phyloP scores from a whole-genome alignment of 202 grass and related monocot species.

The Tripidium arundinaceum region DNA sequence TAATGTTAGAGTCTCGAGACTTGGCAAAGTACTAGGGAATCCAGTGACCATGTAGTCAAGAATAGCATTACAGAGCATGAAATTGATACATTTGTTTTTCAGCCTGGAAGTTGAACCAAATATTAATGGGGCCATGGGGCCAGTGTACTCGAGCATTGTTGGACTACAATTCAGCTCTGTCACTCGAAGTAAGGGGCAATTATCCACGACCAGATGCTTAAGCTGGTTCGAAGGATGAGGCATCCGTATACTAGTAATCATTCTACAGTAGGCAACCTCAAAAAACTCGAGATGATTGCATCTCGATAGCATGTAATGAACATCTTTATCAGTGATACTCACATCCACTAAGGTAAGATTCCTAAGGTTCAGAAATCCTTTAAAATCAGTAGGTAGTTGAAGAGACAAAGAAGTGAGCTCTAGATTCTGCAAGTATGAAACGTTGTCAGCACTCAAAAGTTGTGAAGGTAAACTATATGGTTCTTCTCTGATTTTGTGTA shows the following conservation, averaged over 20 bases:
- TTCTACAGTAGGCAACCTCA: constrained; percentile 2
- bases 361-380: constrained; percentile 6
- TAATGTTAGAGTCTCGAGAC: neutral
- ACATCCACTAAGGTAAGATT: neutral
- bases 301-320: too few species aligned
- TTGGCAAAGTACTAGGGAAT: neutral
- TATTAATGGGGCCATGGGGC: neutral
- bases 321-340: neutral
- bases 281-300: too few species aligned
- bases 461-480: neutral
- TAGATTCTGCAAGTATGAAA: neutral
- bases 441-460: neutral
- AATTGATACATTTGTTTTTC: neutral
- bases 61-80: neutral
- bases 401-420: neutral
- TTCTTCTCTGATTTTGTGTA: neutral
- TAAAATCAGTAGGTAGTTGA: neutral
- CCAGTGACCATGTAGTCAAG: neutral
- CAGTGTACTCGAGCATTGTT: too few species aligned
- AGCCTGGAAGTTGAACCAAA: neutral
- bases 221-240: neutral
- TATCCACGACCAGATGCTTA: constrained; percentile 1
- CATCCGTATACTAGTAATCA: neutral
- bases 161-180: too few species aligned
- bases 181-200: too few species aligned